Percentiles rank a stretch among this genome's conserved stretches.
Evolutionary conservation across 106 monocot genomes (phyloP).

Genomic region (Dioscorea dumetorum): DNA sequence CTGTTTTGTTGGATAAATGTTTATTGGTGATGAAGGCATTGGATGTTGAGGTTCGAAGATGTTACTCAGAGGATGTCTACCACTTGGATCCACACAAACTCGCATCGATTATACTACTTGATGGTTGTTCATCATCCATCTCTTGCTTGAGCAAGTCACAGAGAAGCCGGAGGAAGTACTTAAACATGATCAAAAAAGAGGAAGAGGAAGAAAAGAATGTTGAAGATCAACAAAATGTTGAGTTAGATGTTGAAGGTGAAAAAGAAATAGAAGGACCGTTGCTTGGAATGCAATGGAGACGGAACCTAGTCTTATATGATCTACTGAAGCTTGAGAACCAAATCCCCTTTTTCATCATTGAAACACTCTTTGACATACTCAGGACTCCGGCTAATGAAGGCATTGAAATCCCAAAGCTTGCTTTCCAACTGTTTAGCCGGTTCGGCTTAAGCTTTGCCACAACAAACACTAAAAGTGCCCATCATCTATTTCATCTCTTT

Average conservation of each 20-base stretch:
- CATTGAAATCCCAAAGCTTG: neutral
- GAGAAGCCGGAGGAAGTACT: neutral
- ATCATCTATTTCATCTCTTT: constrained; percentile 2
- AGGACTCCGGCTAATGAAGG: neutral
- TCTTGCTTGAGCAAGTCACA: constrained; percentile 9
- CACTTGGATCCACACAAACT: constrained; percentile 3
- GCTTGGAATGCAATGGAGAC: constrained; percentile 1
- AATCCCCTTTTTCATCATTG: constrained; percentile 20
- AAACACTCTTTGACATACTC: constrained; percentile 7
- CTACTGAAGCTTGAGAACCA: constrained; percentile 29
- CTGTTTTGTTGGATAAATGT: neutral
- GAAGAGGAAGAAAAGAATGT: neutral
- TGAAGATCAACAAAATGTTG: neutral
- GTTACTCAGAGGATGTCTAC: neutral
- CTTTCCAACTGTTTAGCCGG: constrained; percentile 10
- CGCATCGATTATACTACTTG: constrained; percentile 4
- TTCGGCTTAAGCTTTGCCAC: neutral
- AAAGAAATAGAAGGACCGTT: neutral
- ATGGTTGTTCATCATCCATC: constrained; percentile 18
- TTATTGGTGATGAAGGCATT: neutral
- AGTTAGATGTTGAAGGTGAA: neutral
- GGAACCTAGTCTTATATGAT: constrained; percentile 9
- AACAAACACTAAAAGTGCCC: neutral
- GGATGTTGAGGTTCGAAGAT: neutral
- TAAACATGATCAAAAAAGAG: neutral